Percentiles rank a stretch among this genome's conserved stretches.
Conservation (phyloP, 805 yeast genomes). For the Cephaloascus fragrans region DNA sequence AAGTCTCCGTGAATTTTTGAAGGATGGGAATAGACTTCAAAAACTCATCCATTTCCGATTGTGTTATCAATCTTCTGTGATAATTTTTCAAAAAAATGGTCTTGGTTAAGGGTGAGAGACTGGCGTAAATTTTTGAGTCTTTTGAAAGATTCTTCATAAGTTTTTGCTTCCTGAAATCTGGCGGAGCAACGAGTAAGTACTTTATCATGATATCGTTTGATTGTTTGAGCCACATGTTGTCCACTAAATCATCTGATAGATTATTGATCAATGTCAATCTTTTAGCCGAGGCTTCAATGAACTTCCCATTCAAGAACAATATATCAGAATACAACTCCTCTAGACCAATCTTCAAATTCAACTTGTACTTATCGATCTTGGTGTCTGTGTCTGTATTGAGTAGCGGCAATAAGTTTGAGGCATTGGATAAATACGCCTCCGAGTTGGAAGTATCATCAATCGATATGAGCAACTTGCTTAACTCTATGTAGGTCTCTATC, state of each 20-base stretch:
- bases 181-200: neutral
- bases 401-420: neutral
- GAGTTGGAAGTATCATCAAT: neutral
- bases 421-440: slow-evolving; percentile 1
- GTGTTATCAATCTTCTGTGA: neutral
- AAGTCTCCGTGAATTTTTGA: neutral
- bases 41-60: neutral
- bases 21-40: neutral
- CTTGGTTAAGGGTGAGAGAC: neutral
- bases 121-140: neutral
- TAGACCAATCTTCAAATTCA: neutral
- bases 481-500: neutral
- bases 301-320: neutral
- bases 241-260: neutral
- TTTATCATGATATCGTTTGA: neutral
- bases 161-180: neutral
- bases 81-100: neutral
- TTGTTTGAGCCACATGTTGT: neutral
- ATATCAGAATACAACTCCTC: neutral
- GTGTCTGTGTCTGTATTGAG: neutral
- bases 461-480: neutral
- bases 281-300: neutral
- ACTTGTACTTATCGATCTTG: neutral
- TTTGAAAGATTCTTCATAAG: neutral
- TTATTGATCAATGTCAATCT: neutral